A percentile compares a stretch with the other conserved stretches of the same genome.
These are phyloP conservation scores for Huiozyma naganishii DNA, from an alignment of 805 yeast genomes.

Conservation along the genomic window DNA sequence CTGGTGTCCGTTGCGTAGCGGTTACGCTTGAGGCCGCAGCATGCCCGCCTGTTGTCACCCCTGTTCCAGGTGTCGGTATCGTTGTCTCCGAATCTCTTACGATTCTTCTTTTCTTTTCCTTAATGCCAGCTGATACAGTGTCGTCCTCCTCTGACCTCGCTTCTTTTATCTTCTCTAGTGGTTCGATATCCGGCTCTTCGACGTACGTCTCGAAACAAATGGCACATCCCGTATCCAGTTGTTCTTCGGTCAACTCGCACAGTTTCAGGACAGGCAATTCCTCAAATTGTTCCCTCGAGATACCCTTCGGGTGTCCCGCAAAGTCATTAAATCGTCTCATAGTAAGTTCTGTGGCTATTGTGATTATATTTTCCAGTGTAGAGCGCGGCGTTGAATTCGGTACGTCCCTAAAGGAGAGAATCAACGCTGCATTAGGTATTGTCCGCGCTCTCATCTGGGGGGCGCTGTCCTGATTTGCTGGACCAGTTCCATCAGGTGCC, in stretches of 20 bases:
- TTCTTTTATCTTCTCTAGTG: too few species aligned
- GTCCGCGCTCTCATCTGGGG: too few species aligned
- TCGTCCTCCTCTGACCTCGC: too few species aligned
- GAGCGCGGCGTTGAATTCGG: constrained; percentile 49
- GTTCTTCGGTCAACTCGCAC: constrained; percentile 24
- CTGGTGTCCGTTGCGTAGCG: too few species aligned
- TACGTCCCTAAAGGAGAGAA: constrained; percentile 50
- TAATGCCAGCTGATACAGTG: too few species aligned
- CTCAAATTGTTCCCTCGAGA: constrained; percentile 42
- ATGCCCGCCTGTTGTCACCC: too few species aligned
- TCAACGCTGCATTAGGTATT: not conserved
- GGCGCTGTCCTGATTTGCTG: not conserved
- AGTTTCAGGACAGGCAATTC: constrained; percentile 33
- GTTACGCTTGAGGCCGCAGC: too few species aligned
- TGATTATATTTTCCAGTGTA: constrained; percentile 47
- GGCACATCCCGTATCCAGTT: constrained; percentile 34
- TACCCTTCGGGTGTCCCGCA: constrained; percentile 40
- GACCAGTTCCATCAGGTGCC: not conserved
- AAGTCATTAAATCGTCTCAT: constrained; percentile 48
- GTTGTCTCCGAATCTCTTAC: too few species aligned
- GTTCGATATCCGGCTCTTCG: not conserved
- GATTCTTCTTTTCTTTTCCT: too few species aligned
- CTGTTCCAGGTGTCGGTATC: too few species aligned
- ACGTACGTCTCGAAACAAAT: constrained; percentile 52
- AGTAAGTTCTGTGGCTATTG: constrained; percentile 62